phyloP scores from a whole-genome alignment of 805 yeast species.

The Torulaspora microellipsoides region DNA sequence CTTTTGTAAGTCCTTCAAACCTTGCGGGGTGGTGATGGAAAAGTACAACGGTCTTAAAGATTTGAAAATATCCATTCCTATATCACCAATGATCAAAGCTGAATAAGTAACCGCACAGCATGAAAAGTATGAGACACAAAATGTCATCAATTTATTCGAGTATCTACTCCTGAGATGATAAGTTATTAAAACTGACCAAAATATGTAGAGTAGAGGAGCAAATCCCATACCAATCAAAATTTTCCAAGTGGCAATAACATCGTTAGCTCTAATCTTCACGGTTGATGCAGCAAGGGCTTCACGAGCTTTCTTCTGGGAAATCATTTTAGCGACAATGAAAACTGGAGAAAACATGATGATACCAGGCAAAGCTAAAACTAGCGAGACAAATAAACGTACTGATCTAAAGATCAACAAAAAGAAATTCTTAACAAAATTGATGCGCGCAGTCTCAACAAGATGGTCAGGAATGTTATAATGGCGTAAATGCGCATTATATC shows the following conservation, averaged over 20 bases:
- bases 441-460: slow-evolving; percentile 48
- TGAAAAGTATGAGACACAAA: slow-evolving; percentile 52
- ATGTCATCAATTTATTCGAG: slow-evolving; percentile 38
- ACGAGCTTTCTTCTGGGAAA: slow-evolving; percentile 67
- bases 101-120: slow-evolving; percentile 77
- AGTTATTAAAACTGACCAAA: slow-evolving; percentile 65
- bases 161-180: slow-evolving; percentile 33
- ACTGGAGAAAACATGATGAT: slow-evolving; percentile 81
- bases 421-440: slow-evolving; percentile 46
- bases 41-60: slow-evolving; percentile 76
- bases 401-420: slow-evolving; percentile 55
- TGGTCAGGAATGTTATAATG: slow-evolving; percentile 59
- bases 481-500: slow-evolving; percentile 67
- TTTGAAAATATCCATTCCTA: slow-evolving; percentile 83
- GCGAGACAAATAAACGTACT: slow-evolving; percentile 50
- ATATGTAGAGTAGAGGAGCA: slow-evolving; percentile 79
- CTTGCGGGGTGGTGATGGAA: slow-evolving; percentile 54
- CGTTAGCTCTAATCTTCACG: slow-evolving; percentile 87
- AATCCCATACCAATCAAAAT: slow-evolving; percentile 81
- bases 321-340: slow-evolving; percentile 68
- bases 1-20: slow-evolving; percentile 53
- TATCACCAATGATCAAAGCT: slow-evolving; percentile 89
- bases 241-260: slow-evolving; percentile 97
- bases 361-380: slow-evolving; percentile 81
- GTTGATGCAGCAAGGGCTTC: slow-evolving; percentile 81